Percentiles rank a stretch among this genome's conserved stretches.
phyloP scores from a whole-genome alignment of 805 yeast species.

The Monosporozyma aquatica region DNA sequence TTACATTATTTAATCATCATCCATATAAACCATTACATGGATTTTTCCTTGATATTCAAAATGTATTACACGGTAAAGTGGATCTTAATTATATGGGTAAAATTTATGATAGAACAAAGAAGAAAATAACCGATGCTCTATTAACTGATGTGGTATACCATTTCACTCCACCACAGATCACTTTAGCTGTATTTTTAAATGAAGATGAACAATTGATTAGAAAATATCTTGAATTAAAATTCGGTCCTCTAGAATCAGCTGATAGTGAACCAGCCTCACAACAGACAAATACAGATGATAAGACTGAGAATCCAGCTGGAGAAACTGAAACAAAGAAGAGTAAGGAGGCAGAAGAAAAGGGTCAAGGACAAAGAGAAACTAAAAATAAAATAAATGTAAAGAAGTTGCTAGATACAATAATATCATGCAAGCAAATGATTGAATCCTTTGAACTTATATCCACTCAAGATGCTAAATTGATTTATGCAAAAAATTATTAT shows the following conservation, averaged over 20 bases:
- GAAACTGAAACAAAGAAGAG: constrained; percentile 6
- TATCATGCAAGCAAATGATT: constrained; percentile 40
- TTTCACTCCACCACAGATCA: constrained; percentile 92
- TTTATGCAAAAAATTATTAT: constrained; percentile 56
- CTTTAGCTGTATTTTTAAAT: constrained; percentile 72
- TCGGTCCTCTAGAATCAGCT: constrained; percentile 26
- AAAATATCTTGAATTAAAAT: constrained; percentile 59
- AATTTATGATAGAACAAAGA: constrained; percentile 62
- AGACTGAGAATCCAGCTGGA: constrained; percentile 10
- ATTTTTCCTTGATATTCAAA: constrained; percentile 83
- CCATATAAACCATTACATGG: constrained; percentile 90
- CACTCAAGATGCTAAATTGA: constrained; percentile 51
- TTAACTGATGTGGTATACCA: constrained; percentile 68
- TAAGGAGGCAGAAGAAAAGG: constrained; percentile 9
- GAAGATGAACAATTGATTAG: constrained; percentile 56
- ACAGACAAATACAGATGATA: constrained; percentile 5
- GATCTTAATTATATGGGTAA: constrained; percentile 54
- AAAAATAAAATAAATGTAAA: constrained; percentile 29
- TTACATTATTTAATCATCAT: constrained; percentile 79
- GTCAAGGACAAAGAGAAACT: no score
- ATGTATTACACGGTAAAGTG: constrained; percentile 36
- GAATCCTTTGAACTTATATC: constrained; percentile 38
- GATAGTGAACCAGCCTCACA: constrained; percentile 11
- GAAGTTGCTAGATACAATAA: constrained; percentile 37
- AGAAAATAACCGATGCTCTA: constrained; percentile 55